A percentile compares a stretch with the other conserved stretches of the same genome.
phyloP scores from a whole-genome alignment of 345 rosid species.

The Lepidium aucheri region DNA sequence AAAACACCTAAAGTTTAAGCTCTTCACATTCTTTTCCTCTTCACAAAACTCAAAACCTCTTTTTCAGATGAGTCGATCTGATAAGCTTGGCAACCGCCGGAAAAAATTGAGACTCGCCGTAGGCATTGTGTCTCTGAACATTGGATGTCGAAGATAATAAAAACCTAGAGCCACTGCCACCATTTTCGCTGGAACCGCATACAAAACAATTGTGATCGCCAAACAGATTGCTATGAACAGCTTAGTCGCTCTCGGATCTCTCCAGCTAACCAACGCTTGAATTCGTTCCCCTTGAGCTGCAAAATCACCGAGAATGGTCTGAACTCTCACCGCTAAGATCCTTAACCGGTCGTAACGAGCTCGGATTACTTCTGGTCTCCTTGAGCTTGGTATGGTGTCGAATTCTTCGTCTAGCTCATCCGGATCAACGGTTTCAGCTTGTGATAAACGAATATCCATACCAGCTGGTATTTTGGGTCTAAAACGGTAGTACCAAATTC shows the following conservation, averaged over 20 bases:
- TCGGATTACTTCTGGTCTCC: conserved; percentile 54
- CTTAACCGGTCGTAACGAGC: conserved; percentile 80
- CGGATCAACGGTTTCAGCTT: conserved; percentile 67
- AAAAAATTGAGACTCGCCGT: conserved; percentile 79
- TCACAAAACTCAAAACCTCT: background rate
- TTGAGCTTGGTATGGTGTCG: conserved; percentile 84
- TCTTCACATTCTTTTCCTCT: background rate
- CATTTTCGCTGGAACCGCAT: conserved; percentile 85
- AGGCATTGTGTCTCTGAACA: conserved; percentile 95
- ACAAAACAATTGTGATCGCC: conserved; percentile 55
- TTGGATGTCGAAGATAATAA: conserved; percentile 87
- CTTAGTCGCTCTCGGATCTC: conserved; percentile 94
- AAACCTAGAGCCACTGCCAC: conserved; percentile 96
- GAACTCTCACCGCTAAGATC: conserved; percentile 74
- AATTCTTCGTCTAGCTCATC: conserved; percentile 96
- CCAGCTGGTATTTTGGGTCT: conserved; percentile 87
- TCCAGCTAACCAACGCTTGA: conserved; percentile 94
- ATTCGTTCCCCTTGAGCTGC: conserved; percentile 92
- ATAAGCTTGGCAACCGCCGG: conserved; percentile 86
- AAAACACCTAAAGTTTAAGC: conserved; percentile 15
- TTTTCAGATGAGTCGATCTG: conserved; percentile 69
- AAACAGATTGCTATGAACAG: conserved; percentile 77
- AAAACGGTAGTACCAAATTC: conserved; percentile 90
- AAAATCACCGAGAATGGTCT: conserved; percentile 88
- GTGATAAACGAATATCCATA: conserved; percentile 85